These are phyloP conservation scores for Aspergillus pseudonomiae DNA, from an alignment of 2,329 filamentous ascomycete genomes.

Conservation along the genomic window DNA sequence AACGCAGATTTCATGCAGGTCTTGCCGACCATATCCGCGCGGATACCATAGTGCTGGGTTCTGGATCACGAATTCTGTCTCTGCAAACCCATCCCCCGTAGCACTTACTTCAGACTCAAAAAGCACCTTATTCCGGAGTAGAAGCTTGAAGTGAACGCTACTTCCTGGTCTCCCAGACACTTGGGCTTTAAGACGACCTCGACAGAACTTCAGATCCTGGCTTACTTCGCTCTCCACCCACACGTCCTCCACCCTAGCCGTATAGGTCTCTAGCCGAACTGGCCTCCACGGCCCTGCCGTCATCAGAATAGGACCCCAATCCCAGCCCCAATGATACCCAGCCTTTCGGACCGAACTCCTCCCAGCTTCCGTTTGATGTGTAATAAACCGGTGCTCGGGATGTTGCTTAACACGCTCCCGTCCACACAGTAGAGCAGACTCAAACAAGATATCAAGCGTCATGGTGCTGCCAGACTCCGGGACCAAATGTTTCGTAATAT, in stretches of 20 bases:
- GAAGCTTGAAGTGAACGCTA: not conserved
- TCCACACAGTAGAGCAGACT: slow-evolving; percentile 47
- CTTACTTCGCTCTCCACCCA: slow-evolving; percentile 44
- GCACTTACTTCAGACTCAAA: not conserved
- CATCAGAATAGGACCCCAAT: slow-evolving; percentile 67
- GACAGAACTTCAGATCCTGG: slow-evolving; percentile 42
- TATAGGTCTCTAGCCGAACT: slow-evolving; percentile 65
- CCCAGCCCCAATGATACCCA: slow-evolving; percentile 72
- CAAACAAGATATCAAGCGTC: slow-evolving; percentile 51
- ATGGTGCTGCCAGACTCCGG: slow-evolving; percentile 36
- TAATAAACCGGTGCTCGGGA: slow-evolving; percentile 48
- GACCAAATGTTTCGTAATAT: slow-evolving; percentile 60
- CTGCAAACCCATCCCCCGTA: slow-evolving; percentile 34
- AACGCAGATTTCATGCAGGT: slow-evolving; percentile 56
- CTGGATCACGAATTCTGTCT: slow-evolving; percentile 37
- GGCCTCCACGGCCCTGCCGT: slow-evolving; percentile 68
- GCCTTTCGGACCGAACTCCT: slow-evolving; percentile 61
- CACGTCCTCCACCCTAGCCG: slow-evolving; percentile 61
- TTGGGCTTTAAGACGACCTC: slow-evolving; percentile 33
- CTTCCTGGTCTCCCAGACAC: not conserved
- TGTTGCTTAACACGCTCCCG: slow-evolving; percentile 44
- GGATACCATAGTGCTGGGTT: slow-evolving; percentile 61
- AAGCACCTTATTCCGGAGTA: not conserved
- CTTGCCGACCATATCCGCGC: slow-evolving; percentile 59
- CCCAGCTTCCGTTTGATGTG: slow-evolving; percentile 47